Evolutionary conservation across 305 asterid genomes (phyloP), one percentile per base, ranked within the genome.

Genomic region (Rubia tinctorum): DNA sequence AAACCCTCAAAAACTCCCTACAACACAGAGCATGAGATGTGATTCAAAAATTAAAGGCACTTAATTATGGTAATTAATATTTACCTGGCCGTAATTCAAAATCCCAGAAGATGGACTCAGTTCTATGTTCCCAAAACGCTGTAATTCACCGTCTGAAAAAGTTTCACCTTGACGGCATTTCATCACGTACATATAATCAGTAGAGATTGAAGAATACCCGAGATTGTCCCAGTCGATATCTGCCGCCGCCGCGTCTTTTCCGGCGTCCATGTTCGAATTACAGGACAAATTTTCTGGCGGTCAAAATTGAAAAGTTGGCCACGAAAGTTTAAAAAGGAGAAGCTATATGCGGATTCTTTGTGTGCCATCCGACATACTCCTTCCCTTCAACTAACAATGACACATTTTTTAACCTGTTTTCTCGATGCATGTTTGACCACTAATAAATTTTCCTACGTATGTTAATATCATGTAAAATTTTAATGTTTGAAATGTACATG

Each of bases 1-100:
- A 95, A 69, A 70, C 98, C 99, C 77, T 95, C 99, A 73, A 95
- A 92, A 82, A 95, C 82, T 40, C 99, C 99, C 98, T 95, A 66
- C n/a, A 47, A 73, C 37, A 81, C 45, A 60, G 27, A 27, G 56
- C 43, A 71, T 0, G 17, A n/a, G 8, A 6, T 2, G 34, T 2
- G n/a, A 9, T 11, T 45, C 1, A 39, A 42, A 58, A 0, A 3
- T 0, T 1, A 0, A 34, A 47, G 3, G 51, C 25, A 17, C 7
- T 25, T 25, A n/a, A 9, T 66, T 25, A n/a, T n/a, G n/a, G n/a
- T n/a, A n/a, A n/a, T n/a, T 71, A 70, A 66, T 37, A 75, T 77
- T 83, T 73, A 73, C 99, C 96, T 95, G 98, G 7, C 99, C 99
- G 15, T 95, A 95, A 74, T 95, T 95, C 83, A 95, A 84, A 84